Conservation (phyloP, 2,329 filamentous ascomycete genomes). For the Parastagonospora nodorum region DNA sequence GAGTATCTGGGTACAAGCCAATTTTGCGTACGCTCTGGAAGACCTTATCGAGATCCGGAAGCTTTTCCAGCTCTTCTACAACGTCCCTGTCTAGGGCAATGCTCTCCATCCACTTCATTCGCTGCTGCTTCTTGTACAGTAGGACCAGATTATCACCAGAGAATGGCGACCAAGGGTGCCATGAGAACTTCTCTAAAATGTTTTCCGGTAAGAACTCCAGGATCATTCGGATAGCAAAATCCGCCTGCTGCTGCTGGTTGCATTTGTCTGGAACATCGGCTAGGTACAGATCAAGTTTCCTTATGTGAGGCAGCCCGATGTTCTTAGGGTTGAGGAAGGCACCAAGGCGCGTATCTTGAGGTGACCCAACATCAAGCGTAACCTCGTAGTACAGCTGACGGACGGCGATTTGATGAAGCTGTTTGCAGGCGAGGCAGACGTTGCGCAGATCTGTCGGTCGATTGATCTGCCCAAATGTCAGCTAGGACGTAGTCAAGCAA, state of each 20-base stretch:
- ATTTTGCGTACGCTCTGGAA: slow-evolving; percentile 52
- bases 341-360: slow-evolving; percentile 50
- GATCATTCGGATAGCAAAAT: slow-evolving; percentile 56
- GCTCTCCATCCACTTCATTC: slow-evolving; percentile 55
- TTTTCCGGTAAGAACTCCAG: slow-evolving; percentile 56
- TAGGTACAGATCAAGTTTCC: slow-evolving; percentile 54
- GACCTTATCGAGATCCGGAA: slow-evolving; percentile 45
- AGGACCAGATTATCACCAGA: slow-evolving; percentile 54
- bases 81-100: slow-evolving; percentile 52
- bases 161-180: slow-evolving; percentile 57
- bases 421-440: slow-evolving; percentile 54
- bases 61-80: slow-evolving; percentile 50
- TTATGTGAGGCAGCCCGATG: slow-evolving; percentile 53
- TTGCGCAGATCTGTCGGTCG: slow-evolving; percentile 55
- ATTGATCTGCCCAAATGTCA: slow-evolving; percentile 39
- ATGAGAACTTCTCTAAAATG: slow-evolving; percentile 56
- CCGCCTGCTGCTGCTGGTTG: slow-evolving; percentile 52
- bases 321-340: slow-evolving; percentile 55
- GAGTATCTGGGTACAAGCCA: slow-evolving; percentile 54
- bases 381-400: slow-evolving; percentile 54
- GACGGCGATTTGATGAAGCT: slow-evolving; percentile 53
- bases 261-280: slow-evolving; percentile 51
- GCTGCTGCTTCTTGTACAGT: slow-evolving; percentile 55
- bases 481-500: neutral
- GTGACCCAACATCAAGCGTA: slow-evolving; percentile 52